Base-by-base conservation (phyloP, 768 basidiomycete genomes). In the Guyanaporus albipodus region DNA sequence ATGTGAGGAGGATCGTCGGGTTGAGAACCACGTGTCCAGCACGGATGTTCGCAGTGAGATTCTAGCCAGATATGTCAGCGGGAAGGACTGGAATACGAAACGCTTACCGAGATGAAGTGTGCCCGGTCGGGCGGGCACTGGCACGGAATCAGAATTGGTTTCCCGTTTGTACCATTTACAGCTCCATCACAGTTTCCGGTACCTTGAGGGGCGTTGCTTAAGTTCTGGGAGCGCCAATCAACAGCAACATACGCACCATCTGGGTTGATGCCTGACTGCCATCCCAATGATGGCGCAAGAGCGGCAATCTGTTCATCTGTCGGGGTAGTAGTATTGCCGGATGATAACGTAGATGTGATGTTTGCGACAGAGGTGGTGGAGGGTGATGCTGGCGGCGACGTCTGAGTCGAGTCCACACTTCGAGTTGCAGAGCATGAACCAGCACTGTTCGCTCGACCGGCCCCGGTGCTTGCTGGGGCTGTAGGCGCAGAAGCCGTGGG, bases 241-340 rank as follows among this genome's bases (percentile, higher is more conserved):
- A 22, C 6, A 21, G 27, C 12, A 4, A 15, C 8, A 8, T 69
- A 69, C 52, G 67, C 67, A 58, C 80, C 82, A 22, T 78, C 79
- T 1, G 85, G 83, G 58, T 84, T 83, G 7, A 75, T 41, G 18
- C 79, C 81, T 5, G 82, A 53, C 32, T 58, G 44, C 53, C 74
- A 70, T 29, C 83, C 85, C 33, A 86, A 75, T 12, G 76, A 53
- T 5, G 83, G 85, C 6, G 82, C 76, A 18, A 83, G 73, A 4
- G 69, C 59, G 6, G 73, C 61, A 58, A 63, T 61, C 22, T 63
- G 62, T 3, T 44, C 56, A 44, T 61, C 53, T 2, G 59, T 63
- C 6, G 52, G 59, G 10, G 37, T 39, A 4, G 50, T 50, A 8
- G 54, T 24, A 27, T 53, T 53, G 9, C 34, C 11, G 23, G 53